Evolutionary conservation across 1,284 basidiomycete genomes (phyloP).

Genomic region (Pisolithus thermaeus): DNA sequence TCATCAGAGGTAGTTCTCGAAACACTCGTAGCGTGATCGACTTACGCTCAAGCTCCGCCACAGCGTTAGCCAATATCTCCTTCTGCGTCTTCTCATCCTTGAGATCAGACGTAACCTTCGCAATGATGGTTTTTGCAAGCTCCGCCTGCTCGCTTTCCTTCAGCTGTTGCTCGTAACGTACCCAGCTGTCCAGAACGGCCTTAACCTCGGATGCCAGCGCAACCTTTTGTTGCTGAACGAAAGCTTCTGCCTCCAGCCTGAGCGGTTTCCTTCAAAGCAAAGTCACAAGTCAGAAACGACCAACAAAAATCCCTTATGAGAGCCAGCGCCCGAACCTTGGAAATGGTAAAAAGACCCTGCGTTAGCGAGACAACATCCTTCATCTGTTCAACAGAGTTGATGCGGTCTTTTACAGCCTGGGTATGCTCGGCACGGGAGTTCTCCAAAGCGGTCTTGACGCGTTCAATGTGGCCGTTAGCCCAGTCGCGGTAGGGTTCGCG

Average conservation of each 20-base stretch:
- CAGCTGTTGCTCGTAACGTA: constrained; percentile 93
- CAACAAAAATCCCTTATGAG: background rate
- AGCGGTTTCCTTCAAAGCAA: constrained; percentile 73
- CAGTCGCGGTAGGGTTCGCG: constrained; percentile 90
- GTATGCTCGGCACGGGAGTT: constrained; percentile 87
- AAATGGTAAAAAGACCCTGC: constrained; percentile 85
- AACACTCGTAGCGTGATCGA: constrained; percentile 16
- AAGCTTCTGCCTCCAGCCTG: constrained; percentile 84
- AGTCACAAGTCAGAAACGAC: background rate
- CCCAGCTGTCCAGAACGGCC: constrained; percentile 95
- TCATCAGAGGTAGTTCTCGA: constrained; percentile 10
- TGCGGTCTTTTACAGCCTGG: constrained; percentile 88
- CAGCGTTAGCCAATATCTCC: constrained; percentile 81
- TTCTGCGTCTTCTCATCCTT: constrained; percentile 91
- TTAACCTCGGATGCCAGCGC: constrained; percentile 88
- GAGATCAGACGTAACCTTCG: constrained; percentile 79
- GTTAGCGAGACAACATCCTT: constrained; percentile 93
- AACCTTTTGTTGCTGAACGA: constrained; percentile 88
- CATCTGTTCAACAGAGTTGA: constrained; percentile 86
- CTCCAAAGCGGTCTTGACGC: constrained; percentile 81
- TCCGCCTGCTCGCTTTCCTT: constrained; percentile 95
- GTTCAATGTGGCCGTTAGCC: constrained; percentile 84
- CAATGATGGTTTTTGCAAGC: constrained; percentile 83
- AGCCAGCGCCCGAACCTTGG: constrained; percentile 57
- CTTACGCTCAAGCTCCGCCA: constrained; percentile 92